A percentile compares a stretch with the other conserved stretches of the same genome.
phyloP scores from a whole-genome alignment of 78 protist genomes.

The Reticulomyxa filosa region DNA sequence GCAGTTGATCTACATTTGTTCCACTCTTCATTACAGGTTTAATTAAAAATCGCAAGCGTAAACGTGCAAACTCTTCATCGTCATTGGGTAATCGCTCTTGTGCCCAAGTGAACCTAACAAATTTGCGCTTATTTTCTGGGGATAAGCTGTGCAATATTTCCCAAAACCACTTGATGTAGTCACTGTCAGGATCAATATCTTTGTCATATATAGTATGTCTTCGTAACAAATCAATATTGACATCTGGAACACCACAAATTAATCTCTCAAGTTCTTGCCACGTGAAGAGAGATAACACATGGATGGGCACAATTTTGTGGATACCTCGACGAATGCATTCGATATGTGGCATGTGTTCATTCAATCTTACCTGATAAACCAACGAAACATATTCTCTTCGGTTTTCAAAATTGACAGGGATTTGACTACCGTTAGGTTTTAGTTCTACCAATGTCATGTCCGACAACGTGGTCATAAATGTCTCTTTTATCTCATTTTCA shows the following conservation, averaged over 20 bases:
- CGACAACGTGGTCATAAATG: too few relatives aligned
- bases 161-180: constrained; percentile 11
- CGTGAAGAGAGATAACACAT: constrained; percentile 10
- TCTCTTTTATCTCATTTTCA: too few relatives aligned
- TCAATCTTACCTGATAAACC: too few relatives aligned
- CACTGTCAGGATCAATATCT: not conserved
- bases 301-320: constrained; percentile 8
- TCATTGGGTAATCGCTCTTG: constrained; percentile 10
- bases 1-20: constrained; percentile 15
- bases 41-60: too few relatives aligned
- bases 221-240: not conserved
- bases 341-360: too few relatives aligned
- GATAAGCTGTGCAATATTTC: not conserved
- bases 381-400: too few relatives aligned
- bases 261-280: constrained; percentile 15
- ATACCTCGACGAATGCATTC: too few relatives aligned
- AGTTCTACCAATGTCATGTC: too few relatives aligned
- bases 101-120: constrained; percentile 16
- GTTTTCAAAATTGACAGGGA: too few relatives aligned
- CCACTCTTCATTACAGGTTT: too few relatives aligned
- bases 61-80: constrained; percentile 10
- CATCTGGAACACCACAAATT: constrained; percentile 19
- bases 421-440: too few relatives aligned
- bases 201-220: not conserved
- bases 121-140: constrained; percentile 9